Evolutionary conservation across 495 filamentous ascomycete genomes (phyloP).

Genomic region (Apiosordaria backusii): DNA sequence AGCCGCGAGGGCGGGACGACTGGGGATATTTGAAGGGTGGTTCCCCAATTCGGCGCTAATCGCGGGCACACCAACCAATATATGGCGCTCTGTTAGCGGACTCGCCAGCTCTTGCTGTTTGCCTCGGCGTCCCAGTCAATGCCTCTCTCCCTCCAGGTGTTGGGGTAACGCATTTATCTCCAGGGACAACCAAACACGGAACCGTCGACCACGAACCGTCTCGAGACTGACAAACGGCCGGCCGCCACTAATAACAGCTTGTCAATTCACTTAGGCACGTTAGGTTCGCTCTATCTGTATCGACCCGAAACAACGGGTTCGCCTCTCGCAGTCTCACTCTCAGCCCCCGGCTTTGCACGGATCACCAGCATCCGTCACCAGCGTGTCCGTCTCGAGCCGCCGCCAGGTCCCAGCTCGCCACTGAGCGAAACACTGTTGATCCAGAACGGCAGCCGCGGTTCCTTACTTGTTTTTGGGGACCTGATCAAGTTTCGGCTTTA

Average conservation of each 20-base stretch:
- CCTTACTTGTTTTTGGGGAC: too few species aligned
- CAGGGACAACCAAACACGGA: neutral
- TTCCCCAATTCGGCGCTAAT: slow-evolving; percentile 13
- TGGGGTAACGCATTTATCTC: neutral
- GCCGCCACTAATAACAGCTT: neutral
- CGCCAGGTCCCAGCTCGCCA: neutral
- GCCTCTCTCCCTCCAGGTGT: too few species aligned
- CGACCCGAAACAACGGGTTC: slow-evolving; percentile 1
- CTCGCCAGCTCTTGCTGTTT: neutral
- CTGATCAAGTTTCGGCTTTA: neutral
- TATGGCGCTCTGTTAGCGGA: slow-evolving; percentile 4
- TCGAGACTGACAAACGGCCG: neutral
- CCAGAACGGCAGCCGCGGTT: neutral
- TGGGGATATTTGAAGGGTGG: slow-evolving; percentile 5
- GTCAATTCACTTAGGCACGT: neutral
- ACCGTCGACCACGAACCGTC: neutral
- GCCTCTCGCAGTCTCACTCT: neutral
- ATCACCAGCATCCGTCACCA: slow-evolving; percentile 12
- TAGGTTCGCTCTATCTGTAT: neutral
- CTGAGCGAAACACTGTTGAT: slow-evolving; percentile 1
- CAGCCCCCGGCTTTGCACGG: slow-evolving; percentile 9
- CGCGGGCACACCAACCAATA: slow-evolving; percentile 8
- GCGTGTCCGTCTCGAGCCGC: neutral
- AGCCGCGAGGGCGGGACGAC: slow-evolving; percentile 12
- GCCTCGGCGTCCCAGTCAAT: too few species aligned